Evolutionary conservation across 176 grass and related monocot genomes (phyloP).

Genomic region (Aegilops sharonensis): DNA sequence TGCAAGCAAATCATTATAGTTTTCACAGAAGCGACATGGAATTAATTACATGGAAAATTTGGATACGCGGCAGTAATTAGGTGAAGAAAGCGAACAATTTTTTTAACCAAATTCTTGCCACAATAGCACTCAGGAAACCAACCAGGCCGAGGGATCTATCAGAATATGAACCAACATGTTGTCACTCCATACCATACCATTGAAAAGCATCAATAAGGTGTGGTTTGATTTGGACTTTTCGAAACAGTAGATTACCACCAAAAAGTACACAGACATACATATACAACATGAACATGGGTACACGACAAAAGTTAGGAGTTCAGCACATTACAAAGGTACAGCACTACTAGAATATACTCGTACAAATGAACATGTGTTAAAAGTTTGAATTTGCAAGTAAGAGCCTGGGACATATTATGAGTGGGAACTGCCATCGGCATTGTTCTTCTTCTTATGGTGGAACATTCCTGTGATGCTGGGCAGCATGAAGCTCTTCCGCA

Average conservation of each 20-base stretch:
- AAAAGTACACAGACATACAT: neutral
- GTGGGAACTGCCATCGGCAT: slow-evolving; percentile 45
- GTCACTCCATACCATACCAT: neutral
- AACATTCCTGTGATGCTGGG: slow-evolving; percentile 66
- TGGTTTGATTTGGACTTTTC: neutral
- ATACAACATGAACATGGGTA: neutral
- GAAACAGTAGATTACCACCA: neutral
- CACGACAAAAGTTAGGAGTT: neutral
- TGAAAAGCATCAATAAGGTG: neutral
- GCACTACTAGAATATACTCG: neutral
- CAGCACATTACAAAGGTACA: neutral
- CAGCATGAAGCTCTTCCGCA: slow-evolving; percentile 65
- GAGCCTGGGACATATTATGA: slow-evolving; percentile 41
- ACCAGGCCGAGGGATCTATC: too few relatives aligned
- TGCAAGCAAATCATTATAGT: too few relatives aligned
- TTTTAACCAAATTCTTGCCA: too few relatives aligned
- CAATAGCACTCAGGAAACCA: too few relatives aligned
- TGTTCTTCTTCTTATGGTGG: slow-evolving; percentile 68
- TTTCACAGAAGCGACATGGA: too few relatives aligned
- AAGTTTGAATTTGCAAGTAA: slow-evolving; percentile 6
- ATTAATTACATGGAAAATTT: too few relatives aligned
- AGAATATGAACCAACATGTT: neutral
- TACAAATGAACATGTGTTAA: neutral
- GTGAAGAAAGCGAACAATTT: too few relatives aligned
- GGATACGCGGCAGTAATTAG: too few relatives aligned